Evolutionary conservation across 257 asterid species (phyloP).

Genomic region (Petunia axillaris): DNA sequence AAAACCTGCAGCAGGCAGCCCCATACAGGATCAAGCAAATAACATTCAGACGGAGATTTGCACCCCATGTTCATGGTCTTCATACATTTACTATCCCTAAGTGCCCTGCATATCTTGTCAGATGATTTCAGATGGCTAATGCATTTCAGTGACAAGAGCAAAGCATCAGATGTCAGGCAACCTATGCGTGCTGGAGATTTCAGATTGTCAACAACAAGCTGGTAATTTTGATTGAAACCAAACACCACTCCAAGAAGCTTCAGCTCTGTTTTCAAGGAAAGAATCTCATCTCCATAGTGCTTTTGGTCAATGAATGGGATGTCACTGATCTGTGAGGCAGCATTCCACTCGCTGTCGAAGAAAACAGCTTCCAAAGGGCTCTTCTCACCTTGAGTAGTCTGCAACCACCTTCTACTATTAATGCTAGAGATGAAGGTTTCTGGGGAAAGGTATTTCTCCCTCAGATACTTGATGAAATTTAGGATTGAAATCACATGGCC

Average conservation of each 20-base stretch:
- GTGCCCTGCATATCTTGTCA: constrained; percentile 23
- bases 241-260: constrained; percentile 39
- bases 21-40: constrained; percentile 39
- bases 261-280: constrained; percentile 29
- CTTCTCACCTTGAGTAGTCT: constrained; percentile 38
- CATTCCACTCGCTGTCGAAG: constrained; percentile 39
- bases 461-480: constrained; percentile 36
- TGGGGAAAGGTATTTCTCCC: constrained; percentile 34
- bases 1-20: constrained; percentile 43
- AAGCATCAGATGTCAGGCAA: constrained; percentile 30
- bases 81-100: constrained; percentile 28
- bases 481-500: constrained; percentile 37
- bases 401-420: constrained; percentile 30
- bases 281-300: constrained; percentile 32
- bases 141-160: constrained; percentile 34
- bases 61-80: constrained; percentile 35
- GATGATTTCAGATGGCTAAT: constrained; percentile 19
- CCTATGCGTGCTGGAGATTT: constrained; percentile 26
- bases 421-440: constrained; percentile 32
- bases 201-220: constrained; percentile 36
- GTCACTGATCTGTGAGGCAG: constrained; percentile 43
- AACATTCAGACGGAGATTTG: constrained; percentile 35
- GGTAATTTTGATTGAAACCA: constrained; percentile 30
- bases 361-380: constrained; percentile 33
- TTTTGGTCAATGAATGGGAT: constrained; percentile 45